These are phyloP conservation scores for Fusarium sp. DNA, from an alignment of 2,329 filamentous ascomycete genomes.

Conservation along the genomic window DNA sequence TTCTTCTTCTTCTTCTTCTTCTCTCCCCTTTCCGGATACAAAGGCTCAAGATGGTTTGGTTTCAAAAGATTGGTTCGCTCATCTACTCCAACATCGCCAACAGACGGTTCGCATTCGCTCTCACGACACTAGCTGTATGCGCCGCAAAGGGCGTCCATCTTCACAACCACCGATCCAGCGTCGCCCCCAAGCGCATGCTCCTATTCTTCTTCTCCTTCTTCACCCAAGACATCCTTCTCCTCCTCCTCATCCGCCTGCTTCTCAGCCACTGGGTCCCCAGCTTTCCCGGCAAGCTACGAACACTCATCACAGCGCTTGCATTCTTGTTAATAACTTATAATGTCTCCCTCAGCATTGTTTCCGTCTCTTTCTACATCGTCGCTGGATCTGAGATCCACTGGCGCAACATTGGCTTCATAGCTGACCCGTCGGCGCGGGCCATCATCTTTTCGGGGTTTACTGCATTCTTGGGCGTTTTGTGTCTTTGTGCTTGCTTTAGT, in stretches of 20 bases:
- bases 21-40: not conserved
- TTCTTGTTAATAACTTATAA: constrained; percentile 34
- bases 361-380: constrained; percentile 48
- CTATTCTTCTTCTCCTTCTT: constrained; percentile 51
- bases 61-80: constrained; percentile 18
- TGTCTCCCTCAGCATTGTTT: constrained; percentile 40
- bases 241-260: constrained; percentile 47
- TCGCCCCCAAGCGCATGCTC: constrained; percentile 45
- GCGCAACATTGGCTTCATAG: constrained; percentile 49
- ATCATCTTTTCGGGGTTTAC: constrained; percentile 49
- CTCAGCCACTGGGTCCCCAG: constrained; percentile 44
- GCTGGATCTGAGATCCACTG: constrained; percentile 51
- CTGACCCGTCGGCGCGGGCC: constrained; percentile 46
- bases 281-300: constrained; percentile 17
- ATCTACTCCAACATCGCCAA: constrained; percentile 43
- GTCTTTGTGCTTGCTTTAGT: constrained; percentile 29
- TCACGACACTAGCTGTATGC: constrained; percentile 46
- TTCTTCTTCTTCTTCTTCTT: not conserved
- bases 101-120: constrained; percentile 47
- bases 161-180: constrained; percentile 46
- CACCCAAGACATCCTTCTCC: constrained; percentile 47
- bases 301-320: constrained; percentile 27
- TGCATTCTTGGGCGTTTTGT: constrained; percentile 40
- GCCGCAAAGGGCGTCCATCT: constrained; percentile 48
- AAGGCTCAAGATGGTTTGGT: constrained; percentile 5